Conservation (phyloP, 257 asterid species). For the Linderniella brevidens region DNA sequence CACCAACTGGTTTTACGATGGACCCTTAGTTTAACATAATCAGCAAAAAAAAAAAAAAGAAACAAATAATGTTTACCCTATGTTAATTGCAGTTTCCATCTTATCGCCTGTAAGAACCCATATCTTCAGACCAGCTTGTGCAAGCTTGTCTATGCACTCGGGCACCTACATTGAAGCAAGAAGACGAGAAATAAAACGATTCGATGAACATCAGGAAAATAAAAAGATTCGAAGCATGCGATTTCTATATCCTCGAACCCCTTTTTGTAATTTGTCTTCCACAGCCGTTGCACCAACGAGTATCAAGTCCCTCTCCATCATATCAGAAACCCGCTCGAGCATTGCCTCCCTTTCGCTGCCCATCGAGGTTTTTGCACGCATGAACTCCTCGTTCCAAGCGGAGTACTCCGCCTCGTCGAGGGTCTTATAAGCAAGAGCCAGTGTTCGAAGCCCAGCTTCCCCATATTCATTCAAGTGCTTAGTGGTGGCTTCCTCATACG, state of each 20-base stretch:
- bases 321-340: constrained; percentile 75
- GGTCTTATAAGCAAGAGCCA: constrained; percentile 83
- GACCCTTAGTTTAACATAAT: too few species aligned
- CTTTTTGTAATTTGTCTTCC: constrained; percentile 97
- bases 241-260: constrained; percentile 33
- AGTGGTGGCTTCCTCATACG: constrained; percentile 56
- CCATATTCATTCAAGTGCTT: constrained; percentile 86
- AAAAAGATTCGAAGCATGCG: neutral
- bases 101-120: constrained; percentile 99
- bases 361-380: constrained; percentile 63
- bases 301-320: constrained; percentile 79
- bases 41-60: too few species aligned
- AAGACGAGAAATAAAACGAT: neutral
- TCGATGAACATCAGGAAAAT: neutral
- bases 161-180: constrained; percentile 49
- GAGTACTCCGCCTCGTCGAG: constrained; percentile 61
- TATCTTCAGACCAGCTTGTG: constrained; percentile 93
- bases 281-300: constrained; percentile 99
- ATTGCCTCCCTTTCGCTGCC: constrained; percentile 64
- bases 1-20: too few species aligned
- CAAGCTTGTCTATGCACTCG: constrained; percentile 94
- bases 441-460: constrained; percentile 89
- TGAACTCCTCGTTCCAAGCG: constrained; percentile 84
- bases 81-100: constrained; percentile 99
- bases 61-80: constrained; percentile 91